Base-by-base conservation (phyloP, 2,329 filamentous ascomycete genomes). In the Aspergillus tamarii region DNA sequence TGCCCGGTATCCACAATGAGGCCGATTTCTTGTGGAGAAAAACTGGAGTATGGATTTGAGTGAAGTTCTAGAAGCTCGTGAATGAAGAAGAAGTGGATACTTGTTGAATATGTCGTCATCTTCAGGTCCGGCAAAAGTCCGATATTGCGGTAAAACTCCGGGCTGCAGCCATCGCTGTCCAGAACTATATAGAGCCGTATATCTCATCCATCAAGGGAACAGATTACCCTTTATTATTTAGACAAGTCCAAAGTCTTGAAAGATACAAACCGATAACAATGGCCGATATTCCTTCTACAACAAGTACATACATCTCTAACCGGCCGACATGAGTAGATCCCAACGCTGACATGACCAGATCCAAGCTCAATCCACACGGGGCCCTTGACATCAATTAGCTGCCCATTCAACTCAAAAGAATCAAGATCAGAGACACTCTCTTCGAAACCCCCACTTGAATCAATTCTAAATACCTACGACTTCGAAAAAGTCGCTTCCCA, bases 401-500 rank as follows among this genome's bases (percentile, higher is more conserved):
- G 26, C 23, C 46, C 46, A 16, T 19, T 32, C 8, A 50, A 28
- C 46, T 28, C 14, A 26, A 50, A n/a, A 50, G 23, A 50, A 30
- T 9, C 14, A 28, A 30, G 4, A 28, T 50, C 8, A 30, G 46
- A 50, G 16, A 28, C 21, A 23, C 21, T 19, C 21, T 23, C 45
- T 16, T 26, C 45, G 46, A 84, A 82, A 72, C 82, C 83, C 4
- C 77, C 81, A 12, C 72, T 84, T 23, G 75, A 79, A 64, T 76
- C 81, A 57, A 77, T 83, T 63, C 78, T 84, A 68, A 83, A 80
- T 67, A 71, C 80, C 14, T 77, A 84, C 70, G 81, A 83, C 67
- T 82, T 83, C 62, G 79, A 82, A 65, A 68, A 75, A 4, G 76
- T 79, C 10, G 81, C 81, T 7, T 88, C 89, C 73, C 83, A 87